Evolutionary conservation across 148 eudicot genomes (phyloP).

Genomic region (Rhododendron simsii): DNA sequence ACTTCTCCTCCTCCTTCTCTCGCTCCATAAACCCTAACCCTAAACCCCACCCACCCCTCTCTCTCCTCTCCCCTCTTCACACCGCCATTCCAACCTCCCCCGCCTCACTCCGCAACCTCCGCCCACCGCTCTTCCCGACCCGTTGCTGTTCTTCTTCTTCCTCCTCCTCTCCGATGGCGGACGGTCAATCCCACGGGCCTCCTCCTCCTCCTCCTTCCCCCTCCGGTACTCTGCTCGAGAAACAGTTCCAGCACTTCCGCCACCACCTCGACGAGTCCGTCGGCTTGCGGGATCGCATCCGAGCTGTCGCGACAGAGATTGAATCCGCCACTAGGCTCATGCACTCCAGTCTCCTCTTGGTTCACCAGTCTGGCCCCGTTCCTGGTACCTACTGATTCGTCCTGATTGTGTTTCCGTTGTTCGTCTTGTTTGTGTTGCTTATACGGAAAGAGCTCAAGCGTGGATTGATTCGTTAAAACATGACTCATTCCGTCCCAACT

Average conservation of each 20-base stretch:
- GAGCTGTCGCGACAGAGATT: slow-evolving; percentile 54
- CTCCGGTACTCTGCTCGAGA: slow-evolving; percentile 32
- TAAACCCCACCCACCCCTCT: slow-evolving; percentile 3
- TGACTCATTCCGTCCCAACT: no score
- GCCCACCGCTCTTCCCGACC: slow-evolving; percentile 12
- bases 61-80: not conserved
- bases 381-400: slow-evolving; percentile 34
- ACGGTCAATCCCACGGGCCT: slow-evolving; percentile 22
- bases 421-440: not conserved
- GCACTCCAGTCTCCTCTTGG: slow-evolving; percentile 69
- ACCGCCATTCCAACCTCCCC: not conserved
- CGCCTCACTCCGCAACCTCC: not conserved
- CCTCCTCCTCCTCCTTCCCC: slow-evolving; percentile 16
- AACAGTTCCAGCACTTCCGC: slow-evolving; percentile 70
- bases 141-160: not conserved
- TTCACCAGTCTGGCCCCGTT: slow-evolving; percentile 82
- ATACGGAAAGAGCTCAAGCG: not conserved
- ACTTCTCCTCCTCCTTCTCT: slow-evolving; percentile 10
- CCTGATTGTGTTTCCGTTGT: not conserved
- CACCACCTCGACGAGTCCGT: slow-evolving; percentile 62
- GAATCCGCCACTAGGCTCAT: slow-evolving; percentile 65
- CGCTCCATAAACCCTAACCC: slow-evolving; percentile 42
- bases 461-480: not conserved
- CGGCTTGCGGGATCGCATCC: slow-evolving; percentile 56
- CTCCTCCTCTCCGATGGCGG: slow-evolving; percentile 41